Conservation (phyloP, 768 basidiomycete species). For the Russula emetica region DNA sequence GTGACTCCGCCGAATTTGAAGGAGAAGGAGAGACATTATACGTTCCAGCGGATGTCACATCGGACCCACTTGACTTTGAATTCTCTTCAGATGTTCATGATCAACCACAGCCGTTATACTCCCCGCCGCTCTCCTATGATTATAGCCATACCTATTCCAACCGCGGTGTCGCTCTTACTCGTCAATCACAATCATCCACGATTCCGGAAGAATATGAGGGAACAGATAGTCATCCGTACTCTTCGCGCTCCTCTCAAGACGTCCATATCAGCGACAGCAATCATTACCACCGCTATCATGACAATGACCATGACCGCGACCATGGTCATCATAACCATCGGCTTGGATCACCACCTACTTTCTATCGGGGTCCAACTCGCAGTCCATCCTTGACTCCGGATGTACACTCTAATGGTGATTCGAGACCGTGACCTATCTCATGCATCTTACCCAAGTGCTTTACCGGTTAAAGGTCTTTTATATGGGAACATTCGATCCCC, state of each 20-base stretch:
- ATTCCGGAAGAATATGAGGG: conserved; percentile 26
- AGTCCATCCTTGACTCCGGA: conserved; percentile 10
- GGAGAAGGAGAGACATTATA: conserved; percentile 66
- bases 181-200: conserved; percentile 17
- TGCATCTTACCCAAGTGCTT: conserved; percentile 20
- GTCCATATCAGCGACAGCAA: neutral
- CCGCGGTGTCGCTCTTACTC: conserved; percentile 20
- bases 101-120: conserved; percentile 28
- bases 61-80: conserved; percentile 34
- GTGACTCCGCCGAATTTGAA: conserved; percentile 49
- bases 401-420: conserved; percentile 28
- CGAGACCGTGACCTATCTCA: conserved; percentile 20
- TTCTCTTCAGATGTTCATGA: conserved; percentile 29
- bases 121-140: conserved; percentile 22
- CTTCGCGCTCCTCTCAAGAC: conserved; percentile 25
- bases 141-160: conserved; percentile 27
- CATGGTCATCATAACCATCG: conserved; percentile 24
- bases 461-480: conserved; percentile 24
- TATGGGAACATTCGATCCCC: conserved; percentile 18
- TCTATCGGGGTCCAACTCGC: conserved; percentile 6
- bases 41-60: conserved; percentile 71
- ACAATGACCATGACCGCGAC: conserved; percentile 19
- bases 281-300: conserved; percentile 14
- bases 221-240: conserved; percentile 13
- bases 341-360: conserved; percentile 4